phyloP scores from a whole-genome alignment of 2,329 filamentous ascomycete genomes.

The Ascochyta rabiei region DNA sequence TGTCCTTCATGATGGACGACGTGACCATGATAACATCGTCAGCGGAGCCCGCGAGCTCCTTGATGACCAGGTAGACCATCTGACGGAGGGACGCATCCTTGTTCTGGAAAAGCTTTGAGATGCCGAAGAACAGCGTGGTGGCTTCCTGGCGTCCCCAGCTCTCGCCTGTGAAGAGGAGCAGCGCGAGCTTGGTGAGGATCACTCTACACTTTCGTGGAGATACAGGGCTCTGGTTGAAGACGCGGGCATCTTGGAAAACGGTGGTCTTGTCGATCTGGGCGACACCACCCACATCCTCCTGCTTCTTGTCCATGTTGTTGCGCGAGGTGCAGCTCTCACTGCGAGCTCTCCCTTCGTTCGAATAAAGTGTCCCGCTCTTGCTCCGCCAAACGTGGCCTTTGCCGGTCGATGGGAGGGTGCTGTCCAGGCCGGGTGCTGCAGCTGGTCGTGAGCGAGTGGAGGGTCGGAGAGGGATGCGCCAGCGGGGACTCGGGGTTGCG shows the following conservation, averaged over 20 bases:
- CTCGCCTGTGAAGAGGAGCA: slow-evolving; percentile 95
- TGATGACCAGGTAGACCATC: slow-evolving; percentile 98
- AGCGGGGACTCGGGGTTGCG: slow-evolving; percentile 16
- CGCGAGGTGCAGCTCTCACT: slow-evolving; percentile 26
- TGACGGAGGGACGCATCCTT: slow-evolving; percentile 97
- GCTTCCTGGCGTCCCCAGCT: slow-evolving; percentile 97
- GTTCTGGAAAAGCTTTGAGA: slow-evolving; percentile 98
- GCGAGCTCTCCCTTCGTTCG: slow-evolving; percentile 30
- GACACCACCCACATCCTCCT: slow-evolving; percentile 95
- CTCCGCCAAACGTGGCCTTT: slow-evolving; percentile 48
- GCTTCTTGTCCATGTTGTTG: slow-evolving; percentile 77
- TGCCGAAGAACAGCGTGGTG: slow-evolving; percentile 97
- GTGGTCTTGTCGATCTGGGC: slow-evolving; percentile 97
- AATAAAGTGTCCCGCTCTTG: slow-evolving; percentile 36
- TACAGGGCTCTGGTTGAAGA: slow-evolving; percentile 97
- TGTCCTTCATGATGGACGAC: slow-evolving; percentile 99
- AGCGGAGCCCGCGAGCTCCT: slow-evolving; percentile 92
- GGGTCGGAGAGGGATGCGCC: slow-evolving; percentile 12
- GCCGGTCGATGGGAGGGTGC: slow-evolving; percentile 11
- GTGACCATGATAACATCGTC: slow-evolving; percentile 99
- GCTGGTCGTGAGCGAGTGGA: slow-evolving; percentile 7
- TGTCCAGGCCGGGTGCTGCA: slow-evolving; percentile 15
- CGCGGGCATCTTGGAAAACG: slow-evolving; percentile 97
- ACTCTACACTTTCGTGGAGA: slow-evolving; percentile 97
- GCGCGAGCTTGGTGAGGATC: slow-evolving; percentile 88